These are phyloP conservation scores for Rhodofomes roseus DNA, from an alignment of 1,284 basidiomycete genomes.

Conservation along the genomic window DNA sequence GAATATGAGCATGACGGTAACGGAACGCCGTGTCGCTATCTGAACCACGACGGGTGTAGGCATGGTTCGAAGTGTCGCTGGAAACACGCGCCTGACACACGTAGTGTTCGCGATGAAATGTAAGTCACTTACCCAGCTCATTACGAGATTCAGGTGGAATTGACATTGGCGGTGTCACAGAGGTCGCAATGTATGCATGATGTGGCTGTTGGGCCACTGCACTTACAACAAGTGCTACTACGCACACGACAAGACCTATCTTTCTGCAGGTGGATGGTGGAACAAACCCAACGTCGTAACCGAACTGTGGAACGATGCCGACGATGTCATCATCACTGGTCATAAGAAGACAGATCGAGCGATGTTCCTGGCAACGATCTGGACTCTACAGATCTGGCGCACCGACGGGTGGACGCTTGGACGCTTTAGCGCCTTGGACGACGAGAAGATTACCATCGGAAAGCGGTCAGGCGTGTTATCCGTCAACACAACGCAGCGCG, in stretches of 20 bases:
- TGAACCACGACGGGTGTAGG: constrained; percentile 46
- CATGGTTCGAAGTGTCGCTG: constrained; percentile 37
- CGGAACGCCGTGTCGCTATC: constrained; percentile 45
- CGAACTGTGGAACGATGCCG: background rate
- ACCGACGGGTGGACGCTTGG: background rate
- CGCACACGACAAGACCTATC: constrained; percentile 30
- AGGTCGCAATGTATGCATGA: constrained; percentile 38
- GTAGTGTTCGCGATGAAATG: constrained; percentile 48
- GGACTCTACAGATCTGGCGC: background rate
- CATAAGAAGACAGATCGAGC: too few relatives aligned
- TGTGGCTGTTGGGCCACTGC: constrained; percentile 33
- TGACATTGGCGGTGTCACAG: constrained; percentile 13
- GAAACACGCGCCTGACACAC: constrained; percentile 48
- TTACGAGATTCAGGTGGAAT: background rate
- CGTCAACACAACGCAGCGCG: background rate
- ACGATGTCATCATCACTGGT: too few relatives aligned
- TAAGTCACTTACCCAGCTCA: constrained; percentile 25
- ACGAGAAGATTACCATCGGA: background rate
- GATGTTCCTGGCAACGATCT: too few relatives aligned
- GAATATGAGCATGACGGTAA: constrained; percentile 48
- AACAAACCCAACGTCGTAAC: constrained; percentile 23
- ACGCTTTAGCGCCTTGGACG: background rate
- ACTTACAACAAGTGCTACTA: constrained; percentile 33
- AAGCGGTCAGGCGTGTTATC: background rate
- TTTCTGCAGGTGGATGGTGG: too few relatives aligned